Evolutionary conservation across 2,329 filamentous ascomycete species (phyloP).

Genomic region (Malbranchea zuffiana): DNA sequence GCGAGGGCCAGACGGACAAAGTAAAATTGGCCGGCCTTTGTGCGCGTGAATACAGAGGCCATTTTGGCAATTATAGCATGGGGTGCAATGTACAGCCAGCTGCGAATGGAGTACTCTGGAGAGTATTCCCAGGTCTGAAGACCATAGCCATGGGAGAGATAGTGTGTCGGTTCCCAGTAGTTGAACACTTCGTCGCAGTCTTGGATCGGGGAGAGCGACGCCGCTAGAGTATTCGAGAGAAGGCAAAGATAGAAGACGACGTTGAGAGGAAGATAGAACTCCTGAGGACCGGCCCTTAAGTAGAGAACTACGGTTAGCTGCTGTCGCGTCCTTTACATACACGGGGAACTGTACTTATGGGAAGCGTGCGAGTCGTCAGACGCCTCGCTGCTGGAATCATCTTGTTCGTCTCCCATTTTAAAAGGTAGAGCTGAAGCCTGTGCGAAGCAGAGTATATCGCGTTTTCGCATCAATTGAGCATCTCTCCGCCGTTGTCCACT

Average conservation of each 20-base stretch:
- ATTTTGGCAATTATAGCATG: conserved; percentile 64
- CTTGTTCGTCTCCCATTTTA: not conserved
- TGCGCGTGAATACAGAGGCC: conserved; percentile 44
- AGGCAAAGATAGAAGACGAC: conserved; percentile 73
- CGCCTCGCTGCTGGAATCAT: conserved; percentile 7
- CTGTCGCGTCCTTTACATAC: not conserved
- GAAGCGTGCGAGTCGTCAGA: conserved; percentile 8
- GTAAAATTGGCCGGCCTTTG: conserved; percentile 64
- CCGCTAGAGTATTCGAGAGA: conserved; percentile 61
- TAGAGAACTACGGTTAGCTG: conserved; percentile 15
- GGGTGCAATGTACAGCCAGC: conserved; percentile 78
- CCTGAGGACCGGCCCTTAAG: conserved; percentile 25
- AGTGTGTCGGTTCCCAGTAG: conserved; percentile 96
- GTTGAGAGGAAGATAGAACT: conserved; percentile 59
- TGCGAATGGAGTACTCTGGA: conserved; percentile 84
- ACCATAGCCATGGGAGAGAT: conserved; percentile 82
- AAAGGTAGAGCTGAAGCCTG: too few relatives aligned
- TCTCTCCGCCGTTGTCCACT: too few relatives aligned
- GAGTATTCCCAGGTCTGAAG: conserved; percentile 99
- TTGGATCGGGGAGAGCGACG: conserved; percentile 78
- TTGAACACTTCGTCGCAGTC: conserved; percentile 99
- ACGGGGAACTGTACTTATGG: conserved; percentile 10
- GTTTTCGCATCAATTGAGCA: too few relatives aligned
- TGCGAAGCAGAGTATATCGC: too few relatives aligned
- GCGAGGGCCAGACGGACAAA: conserved; percentile 67